Percentiles rank a stretch among this genome's conserved stretches.
These are phyloP conservation scores for Pseudogymnoascus destructans DNA, from an alignment of 2,329 filamentous ascomycete species.

Conservation along the genomic window DNA sequence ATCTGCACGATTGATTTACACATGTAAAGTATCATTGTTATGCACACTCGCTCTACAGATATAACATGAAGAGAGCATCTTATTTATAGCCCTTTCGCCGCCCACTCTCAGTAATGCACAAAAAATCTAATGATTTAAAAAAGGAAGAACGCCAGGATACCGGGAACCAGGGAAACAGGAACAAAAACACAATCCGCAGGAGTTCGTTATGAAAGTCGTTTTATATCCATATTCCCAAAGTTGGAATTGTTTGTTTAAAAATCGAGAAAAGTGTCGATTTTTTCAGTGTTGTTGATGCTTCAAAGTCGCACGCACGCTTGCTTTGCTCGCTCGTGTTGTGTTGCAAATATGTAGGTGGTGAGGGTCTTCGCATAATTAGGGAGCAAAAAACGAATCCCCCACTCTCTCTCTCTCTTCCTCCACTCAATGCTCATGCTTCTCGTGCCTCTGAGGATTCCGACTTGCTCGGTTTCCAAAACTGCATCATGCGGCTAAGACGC, in stretches of 20 bases:
- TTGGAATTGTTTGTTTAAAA: background rate
- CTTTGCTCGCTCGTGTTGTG: background rate
- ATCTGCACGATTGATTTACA: background rate
- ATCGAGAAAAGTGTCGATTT: background rate
- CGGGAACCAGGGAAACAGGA: background rate
- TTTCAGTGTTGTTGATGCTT: background rate
- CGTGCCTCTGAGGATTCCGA: background rate
- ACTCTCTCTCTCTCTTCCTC: background rate
- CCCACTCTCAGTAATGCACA: background rate
- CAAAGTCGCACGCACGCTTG: constrained; percentile 1
- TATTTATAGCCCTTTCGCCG: constrained; percentile 1
- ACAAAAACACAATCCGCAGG: background rate
- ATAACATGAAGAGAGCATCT: constrained; percentile 7
- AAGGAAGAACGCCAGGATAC: background rate
- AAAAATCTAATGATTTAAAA: background rate
- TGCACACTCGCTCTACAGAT: constrained; percentile 8
- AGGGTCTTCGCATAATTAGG: background rate
- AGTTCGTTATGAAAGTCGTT: constrained; percentile 7
- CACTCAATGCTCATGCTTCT: background rate
- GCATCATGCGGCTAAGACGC: constrained; percentile 60
- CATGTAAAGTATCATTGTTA: constrained; percentile 9
- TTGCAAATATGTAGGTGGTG: constrained; percentile 3
- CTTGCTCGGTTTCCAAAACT: constrained; percentile 51
- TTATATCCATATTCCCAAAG: constrained; percentile 8
- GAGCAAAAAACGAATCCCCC: constrained; percentile 5